Evolutionary conservation across 306 rosid genomes (phyloP).

Genomic region (Dryas alaskensis): DNA sequence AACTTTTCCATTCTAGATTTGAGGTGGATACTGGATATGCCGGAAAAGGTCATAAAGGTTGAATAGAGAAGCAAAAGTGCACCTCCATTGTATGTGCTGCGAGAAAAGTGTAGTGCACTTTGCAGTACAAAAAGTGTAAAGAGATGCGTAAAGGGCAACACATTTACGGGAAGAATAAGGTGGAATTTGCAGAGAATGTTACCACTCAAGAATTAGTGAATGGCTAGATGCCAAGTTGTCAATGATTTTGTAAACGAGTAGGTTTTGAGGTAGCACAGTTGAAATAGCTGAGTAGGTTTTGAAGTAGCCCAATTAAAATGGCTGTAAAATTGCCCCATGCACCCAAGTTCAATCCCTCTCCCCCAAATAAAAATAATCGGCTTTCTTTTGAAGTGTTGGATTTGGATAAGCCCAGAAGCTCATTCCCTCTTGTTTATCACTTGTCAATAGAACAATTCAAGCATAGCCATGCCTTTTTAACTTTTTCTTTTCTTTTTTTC

Average conservation of each 20-base stretch:
- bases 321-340: no score
- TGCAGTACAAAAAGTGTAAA: background rate
- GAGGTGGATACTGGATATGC: background rate
- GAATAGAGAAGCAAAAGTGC: background rate
- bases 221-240: conserved; percentile 3
- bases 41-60: background rate
- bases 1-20: background rate
- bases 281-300: no score
- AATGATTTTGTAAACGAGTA: no score
- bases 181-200: background rate
- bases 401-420: background rate
- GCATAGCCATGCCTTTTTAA: background rate
- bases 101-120: conserved; percentile 8
- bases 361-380: no score
- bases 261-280: no score
- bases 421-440: background rate
- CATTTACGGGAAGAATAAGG: background rate
- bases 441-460: background rate
- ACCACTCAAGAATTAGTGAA: no score
- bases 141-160: background rate
- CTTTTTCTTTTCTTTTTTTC: background rate
- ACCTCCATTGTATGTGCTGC: background rate
- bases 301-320: no score
- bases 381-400: background rate
- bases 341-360: no score